Base-by-base conservation (phyloP, 2,329 filamentous ascomycete species). In the Calcarisporium arbuscula region DNA sequence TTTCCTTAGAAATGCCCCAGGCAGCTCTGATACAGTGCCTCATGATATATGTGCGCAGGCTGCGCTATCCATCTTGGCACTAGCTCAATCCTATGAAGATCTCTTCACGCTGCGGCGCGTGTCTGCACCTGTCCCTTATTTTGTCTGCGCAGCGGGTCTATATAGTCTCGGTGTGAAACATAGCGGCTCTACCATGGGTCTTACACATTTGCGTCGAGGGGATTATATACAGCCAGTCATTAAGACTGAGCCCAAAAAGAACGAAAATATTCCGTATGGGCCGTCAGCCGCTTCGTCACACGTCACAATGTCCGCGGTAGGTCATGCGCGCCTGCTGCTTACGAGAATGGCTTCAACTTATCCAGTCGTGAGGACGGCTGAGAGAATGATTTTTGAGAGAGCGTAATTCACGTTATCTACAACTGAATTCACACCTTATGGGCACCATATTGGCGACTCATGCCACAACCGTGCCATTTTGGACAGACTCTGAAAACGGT, bases 81-180 rank as follows among this genome's bases (percentile, higher is more conserved):
- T 46, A 8, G 27, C 39, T 6, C 39, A 44, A 18, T 46, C 41
- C 10, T 40, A 50, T 28, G 43, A 36, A 9, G 38, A 44, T 14
- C 30, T 49, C 12, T 50, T 48, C 15, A 39, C 37, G 2, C 32
- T 50, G 2, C 30, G 36, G 3, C 47, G 43, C 19, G 41, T 44
- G 12, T 43, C 43, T 1, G 38, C 25, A 12, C 20, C 40, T 8
- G 15, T 44, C 8, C 41, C 41, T 3, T 42, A 42, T 21, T 46
- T 46, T 28, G 28, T 46, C 8, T 42, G 33, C 31, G 38, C 39
- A 3, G 28, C 43, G 3, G 43, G 39, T 4, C 25, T 39, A 8
- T 35, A 35, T 19, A 30, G 39, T 19, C 22, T 41, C 4, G 32
- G 27, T 11, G 25, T 38, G 11, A 29, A 35, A 26, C n/a, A 19